Evolutionary conservation across 192 early-diverging fungal genomes (phyloP).

Genomic region (Pilobolus umbonatus): DNA sequence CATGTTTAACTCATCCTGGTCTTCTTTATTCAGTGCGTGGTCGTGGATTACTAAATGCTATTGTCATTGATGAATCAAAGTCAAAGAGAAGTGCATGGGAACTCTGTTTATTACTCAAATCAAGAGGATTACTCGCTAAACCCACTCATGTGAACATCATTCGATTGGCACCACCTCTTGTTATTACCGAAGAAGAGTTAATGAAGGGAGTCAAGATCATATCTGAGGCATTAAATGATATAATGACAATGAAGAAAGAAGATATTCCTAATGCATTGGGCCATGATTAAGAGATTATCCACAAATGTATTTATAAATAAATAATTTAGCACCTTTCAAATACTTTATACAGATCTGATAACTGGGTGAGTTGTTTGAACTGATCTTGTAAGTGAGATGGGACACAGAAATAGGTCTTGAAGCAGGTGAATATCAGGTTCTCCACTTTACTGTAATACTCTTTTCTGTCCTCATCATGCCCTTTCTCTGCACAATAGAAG

Average conservation of each 20-base stretch:
- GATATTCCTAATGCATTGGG: constrained; percentile 37
- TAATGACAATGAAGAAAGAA: constrained; percentile 47
- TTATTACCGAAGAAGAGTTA: constrained; percentile 91
- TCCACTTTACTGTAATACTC: constrained; percentile 62
- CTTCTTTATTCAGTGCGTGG: constrained; percentile 64
- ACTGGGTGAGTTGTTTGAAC: constrained; percentile 73
- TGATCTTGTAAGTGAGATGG: constrained; percentile 48
- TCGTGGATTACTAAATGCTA: constrained; percentile 91
- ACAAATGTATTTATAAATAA: background rate
- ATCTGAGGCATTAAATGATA: constrained; percentile 68
- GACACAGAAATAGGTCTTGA: constrained; percentile 71
- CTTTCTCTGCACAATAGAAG: constrained; percentile 58
- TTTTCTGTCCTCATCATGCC: constrained; percentile 27
- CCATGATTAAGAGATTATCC: background rate
- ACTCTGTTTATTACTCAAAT: constrained; percentile 89
- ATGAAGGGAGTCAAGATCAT: constrained; percentile 78
- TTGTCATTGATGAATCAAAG: constrained; percentile 86
- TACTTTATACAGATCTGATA: constrained; percentile 89
- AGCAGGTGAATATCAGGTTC: constrained; percentile 77
- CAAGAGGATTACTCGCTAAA: constrained; percentile 92
- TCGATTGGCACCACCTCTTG: constrained; percentile 91
- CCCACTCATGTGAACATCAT: constrained; percentile 99
- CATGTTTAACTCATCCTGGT: background rate
- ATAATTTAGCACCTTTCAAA: constrained; percentile 89
- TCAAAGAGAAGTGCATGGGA: constrained; percentile 94